phyloP scores from a whole-genome alignment of 352 stramenopile species.

The Pythium coloratum region DNA sequence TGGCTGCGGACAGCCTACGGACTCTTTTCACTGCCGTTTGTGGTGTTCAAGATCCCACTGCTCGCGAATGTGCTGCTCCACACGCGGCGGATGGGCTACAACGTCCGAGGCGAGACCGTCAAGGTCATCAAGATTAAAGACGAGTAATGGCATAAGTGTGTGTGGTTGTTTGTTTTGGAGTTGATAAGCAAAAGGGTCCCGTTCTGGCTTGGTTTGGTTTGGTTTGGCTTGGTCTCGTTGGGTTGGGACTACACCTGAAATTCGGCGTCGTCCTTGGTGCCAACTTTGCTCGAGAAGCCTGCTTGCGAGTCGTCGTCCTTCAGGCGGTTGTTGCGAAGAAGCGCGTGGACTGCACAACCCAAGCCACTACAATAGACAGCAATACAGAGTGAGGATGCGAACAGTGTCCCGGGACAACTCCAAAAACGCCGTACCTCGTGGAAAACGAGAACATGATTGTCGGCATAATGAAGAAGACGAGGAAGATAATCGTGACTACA shows the following conservation, averaged over 20 bases:
- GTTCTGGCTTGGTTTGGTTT: neutral
- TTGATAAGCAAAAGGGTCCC: constrained; percentile 1
- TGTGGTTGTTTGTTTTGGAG: neutral
- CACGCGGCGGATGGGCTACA: constrained; percentile 85
- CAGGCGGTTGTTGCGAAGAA: constrained; percentile 65
- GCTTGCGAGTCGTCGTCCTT: constrained; percentile 58
- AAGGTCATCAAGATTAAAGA: constrained; percentile 44
- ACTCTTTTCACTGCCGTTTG: constrained; percentile 84
- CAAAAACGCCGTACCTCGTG: constrained; percentile 42
- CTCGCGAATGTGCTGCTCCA: constrained; percentile 83
- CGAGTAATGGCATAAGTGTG: constrained; percentile 21
- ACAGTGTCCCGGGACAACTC: neutral
- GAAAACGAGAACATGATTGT: constrained; percentile 70
- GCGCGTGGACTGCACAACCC: constrained; percentile 45
- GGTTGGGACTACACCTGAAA: constrained; percentile 39
- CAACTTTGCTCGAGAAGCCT: constrained; percentile 18
- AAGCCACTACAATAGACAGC: constrained; percentile 32
- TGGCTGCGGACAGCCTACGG: constrained; percentile 87
- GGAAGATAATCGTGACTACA: constrained; percentile 64
- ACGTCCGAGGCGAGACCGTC: constrained; percentile 75
- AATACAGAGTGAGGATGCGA: too few species aligned
- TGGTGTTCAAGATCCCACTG: constrained; percentile 87
- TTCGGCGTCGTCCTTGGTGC: constrained; percentile 30
- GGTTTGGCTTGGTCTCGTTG: constrained; percentile 13
- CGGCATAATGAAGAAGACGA: constrained; percentile 73